Percentiles rank a stretch among this genome's conserved stretches.
Conservation (phyloP, 2,329 filamentous ascomycete species). For the Paramyrothecium sp. region DNA sequence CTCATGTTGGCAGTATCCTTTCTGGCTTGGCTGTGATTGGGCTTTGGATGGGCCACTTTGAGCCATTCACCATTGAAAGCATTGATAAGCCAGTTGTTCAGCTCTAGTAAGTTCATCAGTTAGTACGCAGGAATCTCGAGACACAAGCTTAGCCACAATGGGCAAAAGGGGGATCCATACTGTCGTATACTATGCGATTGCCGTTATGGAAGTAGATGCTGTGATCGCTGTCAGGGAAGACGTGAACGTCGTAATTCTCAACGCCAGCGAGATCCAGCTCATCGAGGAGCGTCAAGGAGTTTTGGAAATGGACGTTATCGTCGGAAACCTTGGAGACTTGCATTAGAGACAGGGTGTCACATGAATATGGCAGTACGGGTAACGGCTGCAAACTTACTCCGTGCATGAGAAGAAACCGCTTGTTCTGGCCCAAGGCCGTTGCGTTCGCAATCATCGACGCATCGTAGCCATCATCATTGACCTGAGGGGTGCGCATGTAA, state of each 20-base stretch:
- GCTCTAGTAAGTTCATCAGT: slow-evolving; percentile 46
- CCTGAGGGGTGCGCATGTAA: slow-evolving; percentile 93
- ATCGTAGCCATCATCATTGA: slow-evolving; percentile 76
- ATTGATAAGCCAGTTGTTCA: slow-evolving; percentile 90
- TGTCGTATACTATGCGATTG: slow-evolving; percentile 87
- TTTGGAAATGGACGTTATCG: slow-evolving; percentile 97
- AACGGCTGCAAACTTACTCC: slow-evolving; percentile 44
- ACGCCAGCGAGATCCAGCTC: slow-evolving; percentile 77
- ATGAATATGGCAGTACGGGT: not conserved
- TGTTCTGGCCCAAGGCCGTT: slow-evolving; percentile 68
- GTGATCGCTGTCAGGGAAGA: slow-evolving; percentile 96
- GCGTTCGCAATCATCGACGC: slow-evolving; percentile 73
- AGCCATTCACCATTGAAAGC: slow-evolving; percentile 98
- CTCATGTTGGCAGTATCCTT: not conserved
- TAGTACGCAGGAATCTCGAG: not conserved
- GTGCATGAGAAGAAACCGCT: slow-evolving; percentile 93
- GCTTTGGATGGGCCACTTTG: slow-evolving; percentile 50
- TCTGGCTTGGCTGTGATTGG: slow-evolving; percentile 27
- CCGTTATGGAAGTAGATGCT: slow-evolving; percentile 94
- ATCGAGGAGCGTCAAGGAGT: slow-evolving; percentile 84
- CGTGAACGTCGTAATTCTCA: slow-evolving; percentile 93
- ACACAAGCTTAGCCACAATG: not conserved
- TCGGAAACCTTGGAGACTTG: slow-evolving; percentile 57
- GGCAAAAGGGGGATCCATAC: slow-evolving; percentile 55
- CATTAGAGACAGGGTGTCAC: not conserved